Base-by-base conservation (phyloP, 768 basidiomycete species). In the Termitomyces sp. region DNA sequence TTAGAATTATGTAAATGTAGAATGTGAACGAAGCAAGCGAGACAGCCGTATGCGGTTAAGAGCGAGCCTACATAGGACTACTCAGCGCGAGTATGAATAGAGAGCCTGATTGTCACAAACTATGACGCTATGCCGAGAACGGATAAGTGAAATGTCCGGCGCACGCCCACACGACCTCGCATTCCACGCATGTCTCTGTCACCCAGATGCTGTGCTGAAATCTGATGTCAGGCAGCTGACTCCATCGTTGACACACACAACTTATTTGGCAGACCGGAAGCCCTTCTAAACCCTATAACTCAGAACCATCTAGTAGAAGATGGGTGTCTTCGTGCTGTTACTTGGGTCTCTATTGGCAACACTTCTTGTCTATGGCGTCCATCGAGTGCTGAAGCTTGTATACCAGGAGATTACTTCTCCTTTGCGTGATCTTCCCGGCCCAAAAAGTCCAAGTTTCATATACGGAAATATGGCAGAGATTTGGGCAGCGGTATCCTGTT, bases 401-500 rank as follows among this genome's bases (percentile, higher is more conserved):
- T 75, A 75, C 50, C 49, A 46, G 9, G 66, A 72, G 51, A 69
- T 70, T 56, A 70, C 65, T 13, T 81, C 81, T 1, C 75, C 80
- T 4, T 61, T 85, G n/a, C 73, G 74, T 12, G 61, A 72, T 42
- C 73, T 87, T 36, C 84, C 78, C 3, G 84, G 84, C 2, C 85
- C 85, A 2, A 72, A 74, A 24, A 77, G 66, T 57, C 53, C 70
- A 4, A 80, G 75, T 62, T 70, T 70, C 53, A 53, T 87, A 9
- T 81, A 69, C 43, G 85, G 85, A 4, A 78, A 84, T 63, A 50
- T 82, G 58, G 68, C 64, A 38, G 73, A 80, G 10, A 73, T 85
- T 4, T 69, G 67, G 63, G 66, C 76, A 6, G 75, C 72, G 7
- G 82, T 81, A 61, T 28, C 71, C 10, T 20, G 14, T 51, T 30